Evolutionary conservation across 176 grass and related monocot genomes (phyloP), one percentile per base, ranked within the genome.

Genomic region (Carex scoparia): DNA sequence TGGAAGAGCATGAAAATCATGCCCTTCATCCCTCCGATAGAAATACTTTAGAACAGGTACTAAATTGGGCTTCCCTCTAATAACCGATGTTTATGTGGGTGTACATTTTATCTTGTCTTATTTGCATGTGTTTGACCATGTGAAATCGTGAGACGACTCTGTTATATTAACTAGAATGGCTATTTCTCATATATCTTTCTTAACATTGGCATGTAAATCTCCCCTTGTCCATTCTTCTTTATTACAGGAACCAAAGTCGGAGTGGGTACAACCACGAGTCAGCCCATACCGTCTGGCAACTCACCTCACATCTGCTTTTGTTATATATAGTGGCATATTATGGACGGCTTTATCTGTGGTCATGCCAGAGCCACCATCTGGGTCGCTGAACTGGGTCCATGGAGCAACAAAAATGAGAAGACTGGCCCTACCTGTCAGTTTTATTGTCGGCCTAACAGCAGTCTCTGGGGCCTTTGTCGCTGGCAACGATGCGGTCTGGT

Each of bases 401-500:
- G 91, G 93, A 31, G 93, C 96, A 82, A 87, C 87, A 77, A 95
- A 91, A 89, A 82, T 94, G 48, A 88, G 87, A 83, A 93, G 93
- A 83, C 64, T 95, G 23, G 90, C 88, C 56, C 81, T 95, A 90
- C 93, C 96, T 89, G 53, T 92, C 76, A 94, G 91, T 92, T 76
- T 84, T 11, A 62, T 95, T 23, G 91, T 99, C 9, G 96, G 96
- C 74, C 80, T 99, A 84, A 99, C 96, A 87, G 91, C 91, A 9
- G 30, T 90, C 83, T 99, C 91, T 88, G 96, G 96, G 83, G 96
- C 96, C 78, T 95, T 94, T 85, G 96, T 99, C 87, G 96, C 96
- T 14, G 93, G 93, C 79, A 99, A 99, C 81, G 93, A 99, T 93
- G 96, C 93, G 49, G 96, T 99, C 90, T 40, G 88, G 27, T 80